Percentiles rank a stretch among this genome's conserved stretches.
Conservation (phyloP, 805 yeast genomes). For the Teunomyces cretensis region DNA sequence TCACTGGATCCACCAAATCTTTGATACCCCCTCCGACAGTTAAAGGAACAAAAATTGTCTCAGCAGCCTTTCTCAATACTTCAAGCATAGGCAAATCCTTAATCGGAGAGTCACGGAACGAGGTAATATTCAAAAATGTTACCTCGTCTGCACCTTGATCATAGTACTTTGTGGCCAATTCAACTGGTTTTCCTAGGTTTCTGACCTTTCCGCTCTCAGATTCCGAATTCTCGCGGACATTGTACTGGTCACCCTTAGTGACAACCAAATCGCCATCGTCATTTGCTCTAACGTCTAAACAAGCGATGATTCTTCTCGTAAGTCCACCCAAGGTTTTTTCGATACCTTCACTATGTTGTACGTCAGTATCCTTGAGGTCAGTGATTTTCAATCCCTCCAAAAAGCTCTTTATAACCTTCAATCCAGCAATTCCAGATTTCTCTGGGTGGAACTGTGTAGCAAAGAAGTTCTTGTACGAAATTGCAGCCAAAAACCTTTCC, state of each 20-base stretch:
- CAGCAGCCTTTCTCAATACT: slow-evolving; percentile 78
- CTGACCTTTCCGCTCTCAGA: slow-evolving; percentile 63
- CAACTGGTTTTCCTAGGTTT: slow-evolving; percentile 95
- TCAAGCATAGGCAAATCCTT: slow-evolving; percentile 95
- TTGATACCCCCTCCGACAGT: slow-evolving; percentile 99
- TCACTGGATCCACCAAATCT: slow-evolving; percentile 80
- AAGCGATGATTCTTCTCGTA: slow-evolving; percentile 90
- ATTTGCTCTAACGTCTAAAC: slow-evolving; percentile 94
- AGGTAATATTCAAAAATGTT: slow-evolving; percentile 91
- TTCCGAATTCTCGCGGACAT: slow-evolving; percentile 70
- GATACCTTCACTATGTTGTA: slow-evolving; percentile 23
- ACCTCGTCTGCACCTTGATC: slow-evolving; percentile 97
- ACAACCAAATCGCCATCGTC: slow-evolving; percentile 95
- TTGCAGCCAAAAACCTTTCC: slow-evolving; percentile 81
- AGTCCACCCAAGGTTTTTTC: slow-evolving; percentile 56
- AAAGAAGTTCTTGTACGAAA: slow-evolving; percentile 72
- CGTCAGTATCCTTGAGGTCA: slow-evolving; percentile 21
- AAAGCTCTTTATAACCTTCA: slow-evolving; percentile 72
- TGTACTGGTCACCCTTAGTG: slow-evolving; percentile 98
- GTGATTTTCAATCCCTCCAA: slow-evolving; percentile 46
- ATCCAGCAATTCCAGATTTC: slow-evolving; percentile 90
- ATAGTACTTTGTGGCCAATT: slow-evolving; percentile 86
- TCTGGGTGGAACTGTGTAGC: slow-evolving; percentile 99
- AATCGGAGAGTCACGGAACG: slow-evolving; percentile 91
- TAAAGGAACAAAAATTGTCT: slow-evolving; percentile 91